Conservation (phyloP, 352 stramenopile genomes). For the Pythium chondricola region DNA sequence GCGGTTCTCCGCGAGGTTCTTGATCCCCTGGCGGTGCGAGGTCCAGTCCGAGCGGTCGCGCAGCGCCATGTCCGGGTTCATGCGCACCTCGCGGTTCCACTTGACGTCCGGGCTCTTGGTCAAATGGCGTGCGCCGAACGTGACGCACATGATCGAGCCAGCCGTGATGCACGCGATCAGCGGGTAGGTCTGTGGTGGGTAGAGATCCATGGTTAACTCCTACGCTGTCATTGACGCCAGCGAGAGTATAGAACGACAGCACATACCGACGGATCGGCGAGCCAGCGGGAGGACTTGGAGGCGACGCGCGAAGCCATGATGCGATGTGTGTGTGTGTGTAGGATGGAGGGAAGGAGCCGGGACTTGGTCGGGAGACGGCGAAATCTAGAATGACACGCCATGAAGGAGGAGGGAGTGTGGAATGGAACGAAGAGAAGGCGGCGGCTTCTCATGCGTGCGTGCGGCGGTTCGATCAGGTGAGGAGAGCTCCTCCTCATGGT, state of each 20-base stretch:
- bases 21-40: constrained; percentile 43
- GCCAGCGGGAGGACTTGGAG: constrained; percentile 19
- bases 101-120: constrained; percentile 54
- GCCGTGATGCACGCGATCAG: constrained; percentile 32
- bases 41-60: constrained; percentile 38
- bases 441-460: neutral
- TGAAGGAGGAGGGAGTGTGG: constrained; percentile 2
- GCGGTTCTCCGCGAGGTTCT: constrained; percentile 31
- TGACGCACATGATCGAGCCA: constrained; percentile 33
- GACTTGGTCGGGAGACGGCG: neutral
- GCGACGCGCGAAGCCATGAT: constrained; percentile 12
- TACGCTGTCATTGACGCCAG: too few relatives aligned
- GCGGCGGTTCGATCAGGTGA: neutral
- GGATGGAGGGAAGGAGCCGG: neutral
- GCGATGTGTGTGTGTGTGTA: neutral
- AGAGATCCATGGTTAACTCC: neutral
- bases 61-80: constrained; percentile 38
- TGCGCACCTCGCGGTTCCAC: constrained; percentile 52
- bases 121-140: constrained; percentile 38
- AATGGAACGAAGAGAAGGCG: neutral
- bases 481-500: constrained; percentile 30
- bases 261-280: constrained; percentile 20
- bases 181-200: constrained; percentile 36
- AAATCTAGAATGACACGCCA: constrained; percentile 25
- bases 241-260: neutral